phyloP scores from a whole-genome alignment of 1,284 basidiomycete genomes.

The Ceratobasidium sp. region DNA sequence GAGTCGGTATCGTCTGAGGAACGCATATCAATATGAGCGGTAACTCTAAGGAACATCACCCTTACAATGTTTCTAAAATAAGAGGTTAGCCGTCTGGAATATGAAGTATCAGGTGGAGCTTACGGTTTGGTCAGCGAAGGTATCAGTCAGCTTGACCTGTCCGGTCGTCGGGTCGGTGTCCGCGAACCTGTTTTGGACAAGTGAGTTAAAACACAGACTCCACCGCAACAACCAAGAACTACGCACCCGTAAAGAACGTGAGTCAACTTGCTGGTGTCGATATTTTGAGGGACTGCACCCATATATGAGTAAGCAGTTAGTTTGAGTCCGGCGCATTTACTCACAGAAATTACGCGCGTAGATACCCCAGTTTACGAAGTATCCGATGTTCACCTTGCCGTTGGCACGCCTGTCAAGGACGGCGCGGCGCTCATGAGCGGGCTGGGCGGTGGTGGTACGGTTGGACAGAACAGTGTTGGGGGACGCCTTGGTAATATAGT shows the following conservation, averaged over 20 bases:
- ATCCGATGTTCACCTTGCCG: constrained; percentile 69
- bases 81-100: constrained; percentile 21
- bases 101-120: constrained; percentile 45
- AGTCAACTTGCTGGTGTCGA: constrained; percentile 69
- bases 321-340: constrained; percentile 2
- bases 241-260: constrained; percentile 79
- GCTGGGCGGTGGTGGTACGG: constrained; percentile 56
- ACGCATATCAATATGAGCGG: constrained; percentile 1
- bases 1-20: constrained; percentile 63
- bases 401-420: constrained; percentile 58
- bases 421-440: constrained; percentile 31
- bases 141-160: constrained; percentile 77
- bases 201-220: not conserved
- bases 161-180: constrained; percentile 80
- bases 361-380: constrained; percentile 61
- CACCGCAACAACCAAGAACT: not conserved
- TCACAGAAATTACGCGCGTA: constrained; percentile 44
- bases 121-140: constrained; percentile 86
- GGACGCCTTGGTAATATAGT: constrained; percentile 58
- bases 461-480: constrained; percentile 58
- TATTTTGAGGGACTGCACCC: constrained; percentile 68
- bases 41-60: constrained; percentile 63
- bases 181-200: constrained; percentile 68
- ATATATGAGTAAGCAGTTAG: constrained; percentile 9
- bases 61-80: constrained; percentile 72